A percentile compares a stretch with the other conserved stretches of the same genome.
phyloP scores from a whole-genome alignment of 1,284 basidiomycete genomes.

The Leucoagaricus sp. region DNA sequence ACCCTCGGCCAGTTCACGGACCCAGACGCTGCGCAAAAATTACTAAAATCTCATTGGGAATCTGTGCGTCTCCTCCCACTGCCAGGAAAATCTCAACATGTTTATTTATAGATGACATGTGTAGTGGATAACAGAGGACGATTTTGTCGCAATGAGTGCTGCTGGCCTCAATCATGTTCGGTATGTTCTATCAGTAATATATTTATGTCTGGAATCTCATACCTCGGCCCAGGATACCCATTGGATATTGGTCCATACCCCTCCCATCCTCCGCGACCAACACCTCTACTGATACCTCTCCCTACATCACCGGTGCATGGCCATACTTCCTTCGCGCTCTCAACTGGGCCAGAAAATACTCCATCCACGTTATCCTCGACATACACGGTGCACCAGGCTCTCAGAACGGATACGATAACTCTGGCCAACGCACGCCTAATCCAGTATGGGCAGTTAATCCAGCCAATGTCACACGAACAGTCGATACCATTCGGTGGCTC shows the following conservation, averaged over 20 bases:
- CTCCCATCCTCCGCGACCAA: slow-evolving; percentile 53
- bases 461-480: slow-evolving; percentile 61
- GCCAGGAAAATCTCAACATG: not conserved
- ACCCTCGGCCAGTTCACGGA: slow-evolving; percentile 64
- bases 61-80: slow-evolving; percentile 37
- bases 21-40: slow-evolving; percentile 41
- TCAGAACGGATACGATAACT: slow-evolving; percentile 84
- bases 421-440: slow-evolving; percentile 67
- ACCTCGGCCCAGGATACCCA: slow-evolving; percentile 52
- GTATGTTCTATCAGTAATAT: slow-evolving; percentile 34
- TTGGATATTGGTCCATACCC: slow-evolving; percentile 79
- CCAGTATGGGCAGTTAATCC: slow-evolving; percentile 65
- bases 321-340: slow-evolving; percentile 67
- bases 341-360: slow-evolving; percentile 61
- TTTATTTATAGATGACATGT: slow-evolving; percentile 5
- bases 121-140: slow-evolving; percentile 71
- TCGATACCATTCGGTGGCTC: slow-evolving; percentile 63
- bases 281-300: slow-evolving; percentile 48
- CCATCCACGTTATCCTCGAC: slow-evolving; percentile 68
- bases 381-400: slow-evolving; percentile 72
- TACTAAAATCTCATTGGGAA: slow-evolving; percentile 65
- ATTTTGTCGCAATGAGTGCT: slow-evolving; percentile 63
- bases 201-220: slow-evolving; percentile 9
- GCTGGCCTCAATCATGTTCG: slow-evolving; percentile 80
- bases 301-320: slow-evolving; percentile 69